Base-by-base conservation (phyloP, 352 stramenopile genomes). In the Pythium scleroteichum region DNA sequence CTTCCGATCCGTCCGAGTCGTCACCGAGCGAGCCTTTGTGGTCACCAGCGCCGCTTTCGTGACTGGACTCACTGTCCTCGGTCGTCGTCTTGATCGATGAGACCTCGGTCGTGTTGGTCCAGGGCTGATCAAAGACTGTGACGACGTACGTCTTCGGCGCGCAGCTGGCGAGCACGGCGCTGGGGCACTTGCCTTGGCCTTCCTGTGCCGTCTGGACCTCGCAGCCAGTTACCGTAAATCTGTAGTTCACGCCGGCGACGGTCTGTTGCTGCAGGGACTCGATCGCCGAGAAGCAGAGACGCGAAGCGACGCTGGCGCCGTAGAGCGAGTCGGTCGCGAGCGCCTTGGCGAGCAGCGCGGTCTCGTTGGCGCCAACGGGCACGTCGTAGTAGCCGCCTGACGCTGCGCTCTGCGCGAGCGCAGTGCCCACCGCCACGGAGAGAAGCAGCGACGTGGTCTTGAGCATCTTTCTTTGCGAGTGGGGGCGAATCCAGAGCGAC, bases 201-300 rank as follows among this genome's bases (percentile, higher is more conserved):
- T 41, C 48, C 6, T 32, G 10, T 4, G 35, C 38, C 9, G 22
- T 38, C 16, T 24, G 1, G 35, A 74, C 51, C 32, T 47, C 41
- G 33, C 64, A 72, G n/a, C 50, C 68, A 4, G 59, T 49, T 38
- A 75, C 44, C 4, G 46, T 27, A 51, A 65, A 72, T 27, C 45
- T 22, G 45, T 68, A 67, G 59, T 75, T 75, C 38, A 41, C 66
- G 39, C 68, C 68, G 1, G 57, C 59, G 22, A 72, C 68, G 29
- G 69, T 60, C 52, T 76, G 68, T 44, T 59, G 47, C 22, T 53
- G 17, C 17, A 75, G 40, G n/a, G 59, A 64, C 42, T 62, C 19
- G 33, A 79, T 55, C 20, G 70, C 51, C 27, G 39, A 33, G 39
- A 70, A 61, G 50, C 70, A 76, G 49, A 81, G 48, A 48, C 71